A percentile compares a stretch with the other conserved stretches of the same genome.
Evolutionary conservation across 148 eudicot species (phyloP).

Genomic region (Rhododendron mucronatum): DNA sequence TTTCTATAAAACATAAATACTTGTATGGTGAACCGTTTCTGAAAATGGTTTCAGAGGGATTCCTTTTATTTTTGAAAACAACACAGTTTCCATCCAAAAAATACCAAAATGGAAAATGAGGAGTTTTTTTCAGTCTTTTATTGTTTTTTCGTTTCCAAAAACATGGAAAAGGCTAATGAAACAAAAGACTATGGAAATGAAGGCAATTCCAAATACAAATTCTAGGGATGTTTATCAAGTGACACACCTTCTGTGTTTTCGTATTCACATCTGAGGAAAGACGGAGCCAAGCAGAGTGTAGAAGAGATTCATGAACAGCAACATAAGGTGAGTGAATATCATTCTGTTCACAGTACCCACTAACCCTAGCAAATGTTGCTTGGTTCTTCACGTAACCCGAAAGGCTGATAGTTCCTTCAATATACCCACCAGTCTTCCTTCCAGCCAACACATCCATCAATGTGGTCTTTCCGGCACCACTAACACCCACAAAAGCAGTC

Average conservation of each 20-base stretch:
- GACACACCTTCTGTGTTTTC: conserved; percentile 29
- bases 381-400: conserved; percentile 69
- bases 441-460: conserved; percentile 75
- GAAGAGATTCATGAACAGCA: conserved; percentile 65
- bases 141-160: background rate
- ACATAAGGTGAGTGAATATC: conserved; percentile 22
- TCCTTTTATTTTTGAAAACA: background rate
- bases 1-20: background rate
- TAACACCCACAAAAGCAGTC: conserved; percentile 75
- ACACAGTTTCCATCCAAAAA: background rate
- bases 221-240: background rate
- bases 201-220: background rate
- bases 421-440: conserved; percentile 66
- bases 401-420: conserved; percentile 49
- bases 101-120: background rate
- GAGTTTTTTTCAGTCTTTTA: background rate
- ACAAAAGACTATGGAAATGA: background rate
- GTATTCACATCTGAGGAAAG: conserved; percentile 57
- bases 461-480: conserved; percentile 80
- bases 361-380: conserved; percentile 61
- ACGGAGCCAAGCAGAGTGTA: conserved; percentile 74
- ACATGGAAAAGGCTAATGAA: background rate
- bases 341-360: conserved; percentile 71
- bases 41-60: background rate
- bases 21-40: background rate